phyloP scores from a whole-genome alignment of 2,329 filamentous ascomycete species.

The Monosporascus sp. region DNA sequence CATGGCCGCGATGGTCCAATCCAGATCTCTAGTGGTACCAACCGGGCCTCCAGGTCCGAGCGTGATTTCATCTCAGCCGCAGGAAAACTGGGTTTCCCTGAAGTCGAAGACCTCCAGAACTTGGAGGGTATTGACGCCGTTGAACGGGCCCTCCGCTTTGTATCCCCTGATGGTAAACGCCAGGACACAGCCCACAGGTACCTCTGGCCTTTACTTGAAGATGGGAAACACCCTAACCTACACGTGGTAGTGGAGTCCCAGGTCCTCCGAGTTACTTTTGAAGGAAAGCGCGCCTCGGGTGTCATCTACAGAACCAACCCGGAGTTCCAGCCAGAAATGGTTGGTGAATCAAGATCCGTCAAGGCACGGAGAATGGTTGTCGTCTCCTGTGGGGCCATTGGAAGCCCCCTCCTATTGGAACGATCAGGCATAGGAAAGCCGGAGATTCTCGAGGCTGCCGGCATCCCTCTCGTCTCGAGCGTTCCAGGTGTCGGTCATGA shows the following conservation, averaged over 20 bases:
- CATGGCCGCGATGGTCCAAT: slow-evolving; percentile 42
- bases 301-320: slow-evolving; percentile 42
- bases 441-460: slow-evolving; percentile 31
- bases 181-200: neutral
- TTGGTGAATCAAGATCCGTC: slow-evolving; percentile 17
- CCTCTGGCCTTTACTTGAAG: neutral
- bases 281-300: slow-evolving; percentile 39
- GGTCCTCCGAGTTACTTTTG: slow-evolving; percentile 41
- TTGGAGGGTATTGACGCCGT: slow-evolving; percentile 30
- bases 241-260: neutral
- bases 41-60: slow-evolving; percentile 30
- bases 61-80: slow-evolving; percentile 39
- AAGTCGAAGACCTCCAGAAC: slow-evolving; percentile 41
- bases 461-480: slow-evolving; percentile 40
- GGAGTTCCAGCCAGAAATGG: slow-evolving; percentile 25
- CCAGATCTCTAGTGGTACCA: slow-evolving; percentile 39
- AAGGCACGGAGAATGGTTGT: slow-evolving; percentile 46
- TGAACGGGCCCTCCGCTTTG: neutral
- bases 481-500: slow-evolving; percentile 44
- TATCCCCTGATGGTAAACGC: neutral
- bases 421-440: slow-evolving; percentile 51
- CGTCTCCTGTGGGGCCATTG: slow-evolving; percentile 38
- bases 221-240: slow-evolving; percentile 1
- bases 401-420: slow-evolving; percentile 49
- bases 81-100: slow-evolving; percentile 34